Conservation (phyloP, 306 rosid species). For the Cucurbita pepo region DNA sequence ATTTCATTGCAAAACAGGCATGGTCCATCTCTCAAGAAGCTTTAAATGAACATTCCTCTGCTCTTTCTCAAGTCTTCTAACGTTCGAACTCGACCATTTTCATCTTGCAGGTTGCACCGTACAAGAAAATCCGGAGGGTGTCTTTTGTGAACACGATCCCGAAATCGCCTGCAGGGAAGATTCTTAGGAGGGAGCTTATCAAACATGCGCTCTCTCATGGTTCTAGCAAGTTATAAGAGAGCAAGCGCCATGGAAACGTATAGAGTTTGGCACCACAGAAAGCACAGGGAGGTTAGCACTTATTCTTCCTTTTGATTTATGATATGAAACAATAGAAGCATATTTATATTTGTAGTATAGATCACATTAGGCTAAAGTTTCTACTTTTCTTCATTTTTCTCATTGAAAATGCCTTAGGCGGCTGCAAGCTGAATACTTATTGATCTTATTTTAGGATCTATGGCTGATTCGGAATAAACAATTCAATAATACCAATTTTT, state of each 20-base stretch:
- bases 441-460: background rate
- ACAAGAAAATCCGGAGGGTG: slow-evolving; percentile 77
- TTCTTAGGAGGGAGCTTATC: slow-evolving; percentile 68
- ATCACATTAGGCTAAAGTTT: background rate
- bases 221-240: slow-evolving; percentile 41
- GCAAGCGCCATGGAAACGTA: background rate
- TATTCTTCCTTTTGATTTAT: too few species aligned
- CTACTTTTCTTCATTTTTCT: background rate
- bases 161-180: slow-evolving; percentile 73
- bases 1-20: slow-evolving; percentile 64
- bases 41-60: background rate
- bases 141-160: slow-evolving; percentile 53
- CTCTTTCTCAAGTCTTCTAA: background rate
- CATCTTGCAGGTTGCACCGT: slow-evolving; percentile 63
- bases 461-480: background rate
- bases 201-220: slow-evolving; percentile 31
- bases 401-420: background rate
- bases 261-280: background rate
- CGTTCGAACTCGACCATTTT: background rate
- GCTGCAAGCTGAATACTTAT: background rate
- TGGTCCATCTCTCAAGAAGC: background rate
- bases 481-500: too few species aligned
- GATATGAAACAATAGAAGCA: background rate
- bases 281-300: background rate
- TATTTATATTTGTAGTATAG: background rate